These are phyloP conservation scores for Phytophthora vignae DNA, from an alignment of 352 stramenopile species.

Conservation along the genomic window DNA sequence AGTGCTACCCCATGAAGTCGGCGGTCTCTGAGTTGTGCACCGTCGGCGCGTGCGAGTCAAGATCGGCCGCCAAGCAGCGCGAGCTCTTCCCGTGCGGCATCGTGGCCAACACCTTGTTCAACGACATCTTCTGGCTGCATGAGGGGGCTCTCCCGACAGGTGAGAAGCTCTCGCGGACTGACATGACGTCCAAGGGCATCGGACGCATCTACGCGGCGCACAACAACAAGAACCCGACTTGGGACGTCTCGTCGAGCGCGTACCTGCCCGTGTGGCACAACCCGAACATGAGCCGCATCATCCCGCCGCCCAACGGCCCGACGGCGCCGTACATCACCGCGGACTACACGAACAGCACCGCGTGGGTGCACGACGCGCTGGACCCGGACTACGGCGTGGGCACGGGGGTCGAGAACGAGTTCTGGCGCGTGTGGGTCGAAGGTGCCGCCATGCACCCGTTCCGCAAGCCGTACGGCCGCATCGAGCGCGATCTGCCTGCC, in stretches of 20 bases:
- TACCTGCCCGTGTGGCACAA: constrained; percentile 78
- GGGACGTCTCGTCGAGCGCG: constrained; percentile 35
- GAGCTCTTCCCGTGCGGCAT: constrained; percentile 77
- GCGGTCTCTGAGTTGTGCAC: constrained; percentile 48
- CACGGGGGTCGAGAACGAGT: constrained; percentile 74
- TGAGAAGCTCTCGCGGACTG: constrained; percentile 40
- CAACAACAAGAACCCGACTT: constrained; percentile 72
- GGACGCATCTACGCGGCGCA: constrained; percentile 61
- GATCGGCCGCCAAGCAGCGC: constrained; percentile 35
- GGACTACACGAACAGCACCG: constrained; percentile 84
- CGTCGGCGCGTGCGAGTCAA: constrained; percentile 43
- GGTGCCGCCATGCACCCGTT: constrained; percentile 67
- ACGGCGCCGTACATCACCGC: constrained; percentile 45
- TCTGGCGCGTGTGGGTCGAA: constrained; percentile 82
- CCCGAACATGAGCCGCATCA: constrained; percentile 79
- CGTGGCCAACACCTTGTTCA: constrained; percentile 85
- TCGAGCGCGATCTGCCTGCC: constrained; percentile 58
- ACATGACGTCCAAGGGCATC: constrained; percentile 56
- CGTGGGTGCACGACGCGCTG: constrained; percentile 67
- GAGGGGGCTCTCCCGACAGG: constrained; percentile 56
- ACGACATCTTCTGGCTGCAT: constrained; percentile 88
- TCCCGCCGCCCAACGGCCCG: constrained; percentile 45
- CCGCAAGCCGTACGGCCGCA: constrained; percentile 74
- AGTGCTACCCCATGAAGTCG: constrained; percentile 62
- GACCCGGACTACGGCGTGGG: constrained; percentile 52